These are phyloP conservation scores for Agapanthus africanus DNA, from an alignment of 106 monocot genomes.

Conservation along the genomic window DNA sequence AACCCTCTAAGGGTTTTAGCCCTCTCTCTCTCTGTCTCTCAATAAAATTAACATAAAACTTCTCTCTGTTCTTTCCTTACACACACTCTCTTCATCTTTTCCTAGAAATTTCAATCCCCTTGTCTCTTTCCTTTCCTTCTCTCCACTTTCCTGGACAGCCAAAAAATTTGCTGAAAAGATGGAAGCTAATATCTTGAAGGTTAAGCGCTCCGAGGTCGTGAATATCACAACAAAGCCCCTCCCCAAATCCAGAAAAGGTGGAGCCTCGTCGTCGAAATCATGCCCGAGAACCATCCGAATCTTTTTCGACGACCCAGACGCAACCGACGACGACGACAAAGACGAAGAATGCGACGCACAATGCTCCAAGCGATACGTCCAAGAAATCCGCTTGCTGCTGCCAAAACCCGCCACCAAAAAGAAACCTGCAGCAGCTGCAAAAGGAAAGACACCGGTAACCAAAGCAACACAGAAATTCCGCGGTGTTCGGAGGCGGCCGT, in stretches of 20 bases:
- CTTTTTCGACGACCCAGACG: conserved; percentile 34
- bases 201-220: conserved; percentile 12
- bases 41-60: too few relatives aligned
- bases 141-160: too few relatives aligned
- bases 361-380: conserved; percentile 21
- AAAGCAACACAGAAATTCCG: conserved; percentile 22
- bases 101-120: not conserved
- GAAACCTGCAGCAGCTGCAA: too few relatives aligned
- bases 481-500: conserved; percentile 34
- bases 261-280: not conserved
- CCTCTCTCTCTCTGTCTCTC: not conserved
- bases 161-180: too few relatives aligned
- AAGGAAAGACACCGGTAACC: not conserved
- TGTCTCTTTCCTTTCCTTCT: not conserved
- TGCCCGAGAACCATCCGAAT: conserved; percentile 8
- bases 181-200: too few relatives aligned
- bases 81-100: too few relatives aligned
- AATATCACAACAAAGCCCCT: conserved; percentile 3
- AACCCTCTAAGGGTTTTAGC: conserved; percentile 10
- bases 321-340: conserved; percentile 56
- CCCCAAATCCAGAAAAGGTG: not conserved
- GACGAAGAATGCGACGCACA: conserved; percentile 14
- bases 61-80: too few relatives aligned
- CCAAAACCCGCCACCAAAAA: not conserved
- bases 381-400: conserved; percentile 26